Evolutionary conservation across 345 rosid genomes (phyloP), one percentile per base, ranked within the genome.

Genomic region (Camelina hispida): DNA sequence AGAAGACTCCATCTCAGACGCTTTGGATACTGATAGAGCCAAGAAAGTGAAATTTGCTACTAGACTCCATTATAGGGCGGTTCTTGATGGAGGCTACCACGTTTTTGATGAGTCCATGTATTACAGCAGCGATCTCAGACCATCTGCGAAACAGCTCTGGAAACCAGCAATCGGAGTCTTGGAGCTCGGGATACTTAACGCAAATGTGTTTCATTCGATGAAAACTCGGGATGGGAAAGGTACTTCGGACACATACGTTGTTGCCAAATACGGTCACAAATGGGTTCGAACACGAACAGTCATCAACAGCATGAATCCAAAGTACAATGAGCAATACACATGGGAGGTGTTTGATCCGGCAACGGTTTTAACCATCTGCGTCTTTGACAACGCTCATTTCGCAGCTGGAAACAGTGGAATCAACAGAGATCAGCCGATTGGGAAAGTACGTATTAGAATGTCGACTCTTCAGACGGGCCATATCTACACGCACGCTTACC

Each of bases 361-460:
- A 4, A 80, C 83, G 3, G 83, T 80, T 30, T 17, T 80, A 34
- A 80, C 79, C 55, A 71, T 80, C 3, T 61, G 83, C 16, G 80
- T 80, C 28, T 75, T 75, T 16, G 83, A 80, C 68, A 81, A 85
- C 44, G 37, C 73, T 7, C 81, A 71, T 35, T 80, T 74, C 28
- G 58, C 66, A 12, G 51, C 48, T 9, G 68, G 52, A 16, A 55
- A 58, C 6, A 67, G 69, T 20, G 75, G 71, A 17, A 54, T 48
- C 55, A 71, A 17, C 16, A 78, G n/a, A 58, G 89, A 87, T 71
- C 48, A 81, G 18, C 61, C 65, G 13, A 83, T 87, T 28, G 91
- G 91, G 14, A 85, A 87, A 79, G 86, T 87, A 3, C 83, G 89
- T 7, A 83, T 87, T n/a, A 82, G 89, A 17, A 67, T 87, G 23